Base-by-base conservation (phyloP, 2,329 filamentous ascomycete genomes). In the Nemania sp. region DNA sequence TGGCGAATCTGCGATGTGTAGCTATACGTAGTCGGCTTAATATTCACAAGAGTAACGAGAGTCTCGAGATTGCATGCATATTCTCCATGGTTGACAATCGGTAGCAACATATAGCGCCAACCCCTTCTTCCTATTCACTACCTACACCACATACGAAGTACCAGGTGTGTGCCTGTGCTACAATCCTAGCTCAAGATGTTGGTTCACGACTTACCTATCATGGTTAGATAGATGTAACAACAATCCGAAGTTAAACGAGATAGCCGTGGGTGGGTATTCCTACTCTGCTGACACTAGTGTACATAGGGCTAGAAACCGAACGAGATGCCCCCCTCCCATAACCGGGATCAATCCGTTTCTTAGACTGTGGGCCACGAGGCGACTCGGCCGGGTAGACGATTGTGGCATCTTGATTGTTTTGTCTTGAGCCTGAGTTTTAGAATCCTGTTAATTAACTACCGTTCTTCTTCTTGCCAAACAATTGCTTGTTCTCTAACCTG, bases 281-380 rank as follows among this genome's bases (percentile, higher is more conserved):
- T 55, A 34, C n/a, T n/a, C n/a, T n/a, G n/a, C n/a, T n/a, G n/a
- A n/a, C 20, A 50, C 35, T n/a, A 39, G 11, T n/a, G 35, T 39
- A 39, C 15, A 63, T 60, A 46, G 40, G 57, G 49, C 54, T 53
- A 45, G 60, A 57, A 54, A 59, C 56, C 35, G 59, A 51, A 57
- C 63, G 65, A 63, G 64, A 69, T 64, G 58, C 59, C 62, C 65
- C 63, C 65, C 58, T 62, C 59, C 60, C 57, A 60, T 60, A 48
- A 55, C 65, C 49, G 61, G 67, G 66, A 67, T 64, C 57, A 45
- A 42, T 60, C 53, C 64, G 63, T 64, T 66, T 57, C 59, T 59
- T 64, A 60, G 64, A 56, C 61, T 63, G 59, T 66, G 67, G 62
- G 40, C 37, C 39, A 47, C 18, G 21, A 29, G 43, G 53, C 40